Conservation (phyloP, 1,284 basidiomycete genomes). For the Pseudozyma hubeiensis region DNA sequence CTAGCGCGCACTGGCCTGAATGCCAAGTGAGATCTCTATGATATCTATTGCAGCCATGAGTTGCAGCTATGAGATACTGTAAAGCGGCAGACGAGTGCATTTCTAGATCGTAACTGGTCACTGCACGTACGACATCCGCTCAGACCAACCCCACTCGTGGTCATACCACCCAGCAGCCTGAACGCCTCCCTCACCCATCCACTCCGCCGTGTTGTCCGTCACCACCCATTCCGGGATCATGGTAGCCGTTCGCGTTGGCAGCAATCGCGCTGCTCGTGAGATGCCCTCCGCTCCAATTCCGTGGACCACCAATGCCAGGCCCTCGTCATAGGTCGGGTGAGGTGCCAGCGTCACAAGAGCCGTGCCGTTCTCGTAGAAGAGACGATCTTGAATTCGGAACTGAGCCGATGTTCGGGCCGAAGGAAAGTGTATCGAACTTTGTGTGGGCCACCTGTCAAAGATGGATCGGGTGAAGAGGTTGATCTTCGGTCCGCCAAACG, state of each 20-base stretch:
- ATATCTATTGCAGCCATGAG: too few species aligned
- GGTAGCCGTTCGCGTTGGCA: conserved; percentile 50
- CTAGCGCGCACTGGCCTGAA: too few species aligned
- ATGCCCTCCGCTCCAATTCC: conserved; percentile 36
- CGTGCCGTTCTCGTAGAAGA: conserved; percentile 35
- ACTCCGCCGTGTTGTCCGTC: conserved; percentile 20
- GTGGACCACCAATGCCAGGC: conserved; percentile 30
- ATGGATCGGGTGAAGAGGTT: conserved; percentile 26
- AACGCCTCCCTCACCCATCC: conserved; percentile 44
- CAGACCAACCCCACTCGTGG: conserved; percentile 40
- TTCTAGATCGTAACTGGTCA: background rate
- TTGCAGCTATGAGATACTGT: too few species aligned
- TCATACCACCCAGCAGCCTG: conserved; percentile 53
- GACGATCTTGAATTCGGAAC: conserved; percentile 34
- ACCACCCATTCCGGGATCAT: conserved; percentile 55
- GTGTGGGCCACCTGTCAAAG: conserved; percentile 16
- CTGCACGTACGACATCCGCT: conserved; percentile 43
- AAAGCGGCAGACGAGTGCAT: too few species aligned
- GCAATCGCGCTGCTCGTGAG: conserved; percentile 33
- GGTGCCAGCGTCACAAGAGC: conserved; percentile 27
- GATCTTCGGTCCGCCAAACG: conserved; percentile 38
- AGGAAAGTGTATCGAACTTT: conserved; percentile 21
- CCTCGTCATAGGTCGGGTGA: conserved; percentile 8
- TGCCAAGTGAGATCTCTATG: too few species aligned
- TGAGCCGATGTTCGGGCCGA: conserved; percentile 21